Evolutionary conservation across 192 early-diverging fungal genomes (phyloP).

Genomic region (Spizellomyces sp.): DNA sequence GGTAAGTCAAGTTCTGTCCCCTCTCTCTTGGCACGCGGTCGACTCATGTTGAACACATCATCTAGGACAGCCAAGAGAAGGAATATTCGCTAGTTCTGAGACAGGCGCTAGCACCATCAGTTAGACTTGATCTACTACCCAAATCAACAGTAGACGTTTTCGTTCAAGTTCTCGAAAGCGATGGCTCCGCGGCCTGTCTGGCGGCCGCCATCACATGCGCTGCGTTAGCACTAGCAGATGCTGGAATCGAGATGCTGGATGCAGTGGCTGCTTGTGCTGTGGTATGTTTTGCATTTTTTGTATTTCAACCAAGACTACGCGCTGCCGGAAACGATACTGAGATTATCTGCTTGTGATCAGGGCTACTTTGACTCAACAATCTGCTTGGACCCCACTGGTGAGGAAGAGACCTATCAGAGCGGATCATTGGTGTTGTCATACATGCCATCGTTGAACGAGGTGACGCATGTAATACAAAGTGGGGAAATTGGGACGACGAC

Average conservation of each 20-base stretch:
- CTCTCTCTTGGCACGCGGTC: slow-evolving; percentile 5
- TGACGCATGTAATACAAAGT: slow-evolving; percentile 76
- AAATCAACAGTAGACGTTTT: slow-evolving; percentile 76
- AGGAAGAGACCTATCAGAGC: slow-evolving; percentile 60
- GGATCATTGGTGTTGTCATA: slow-evolving; percentile 71
- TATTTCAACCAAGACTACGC: not conserved
- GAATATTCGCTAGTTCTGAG: slow-evolving; percentile 63
- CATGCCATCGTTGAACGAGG: slow-evolving; percentile 80
- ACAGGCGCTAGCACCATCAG: slow-evolving; percentile 70
- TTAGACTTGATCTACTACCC: slow-evolving; percentile 70
- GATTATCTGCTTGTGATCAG: slow-evolving; percentile 16
- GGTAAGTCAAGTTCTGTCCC: slow-evolving; percentile 20
- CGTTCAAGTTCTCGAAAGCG: slow-evolving; percentile 71
- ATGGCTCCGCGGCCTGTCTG: slow-evolving; percentile 64
- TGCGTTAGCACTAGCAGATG: slow-evolving; percentile 69
- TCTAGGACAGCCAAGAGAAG: slow-evolving; percentile 49
- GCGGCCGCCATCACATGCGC: slow-evolving; percentile 67
- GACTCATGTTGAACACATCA: slow-evolving; percentile 27
- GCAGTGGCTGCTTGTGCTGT: slow-evolving; percentile 74
- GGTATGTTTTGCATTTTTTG: slow-evolving; percentile 37
- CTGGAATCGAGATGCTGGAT: slow-evolving; percentile 85
- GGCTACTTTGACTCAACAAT: slow-evolving; percentile 24
- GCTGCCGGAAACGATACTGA: not conserved
- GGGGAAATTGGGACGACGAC: slow-evolving; percentile 58
- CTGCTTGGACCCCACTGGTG: slow-evolving; percentile 43